Evolutionary conservation across 2,329 filamentous ascomycete species (phyloP).

Genomic region (Pseudocercospora eumusae): DNA sequence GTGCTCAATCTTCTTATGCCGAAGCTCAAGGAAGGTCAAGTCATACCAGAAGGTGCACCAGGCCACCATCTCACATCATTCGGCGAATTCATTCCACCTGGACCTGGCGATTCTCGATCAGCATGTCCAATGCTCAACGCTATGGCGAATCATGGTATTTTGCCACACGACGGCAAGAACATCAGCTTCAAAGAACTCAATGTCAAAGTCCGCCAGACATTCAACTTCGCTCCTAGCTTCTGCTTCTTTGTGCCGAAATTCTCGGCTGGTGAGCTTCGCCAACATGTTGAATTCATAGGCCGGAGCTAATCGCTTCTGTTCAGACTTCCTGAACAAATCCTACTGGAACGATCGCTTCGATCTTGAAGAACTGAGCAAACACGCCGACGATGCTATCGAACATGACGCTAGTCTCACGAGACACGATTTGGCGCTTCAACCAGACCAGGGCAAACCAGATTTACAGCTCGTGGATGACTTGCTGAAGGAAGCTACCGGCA

Average conservation of each 20-base stretch:
- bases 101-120: conserved; percentile 40
- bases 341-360: conserved; percentile 34
- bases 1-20: conserved; percentile 44
- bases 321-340: conserved; percentile 35
- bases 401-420: conserved; percentile 37
- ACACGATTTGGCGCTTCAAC: conserved; percentile 41
- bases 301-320: conserved; percentile 14
- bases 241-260: conserved; percentile 37
- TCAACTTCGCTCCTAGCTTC: conserved; percentile 37
- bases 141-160: conserved; percentile 38
- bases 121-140: conserved; percentile 37
- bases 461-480: conserved; percentile 41
- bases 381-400: conserved; percentile 34
- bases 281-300: not conserved
- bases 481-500: conserved; percentile 42
- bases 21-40: conserved; percentile 40
- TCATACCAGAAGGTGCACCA: conserved; percentile 40
- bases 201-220: conserved; percentile 32
- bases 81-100: conserved; percentile 41
- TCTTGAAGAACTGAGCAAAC: conserved; percentile 32
- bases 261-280: conserved; percentile 1
- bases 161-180: conserved; percentile 36
- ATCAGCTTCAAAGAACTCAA: conserved; percentile 35
- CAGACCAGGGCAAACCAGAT: conserved; percentile 44
- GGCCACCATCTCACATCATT: conserved; percentile 44